These are phyloP conservation scores for Suillus spraguei DNA, from an alignment of 768 basidiomycete genomes.

Conservation along the genomic window DNA sequence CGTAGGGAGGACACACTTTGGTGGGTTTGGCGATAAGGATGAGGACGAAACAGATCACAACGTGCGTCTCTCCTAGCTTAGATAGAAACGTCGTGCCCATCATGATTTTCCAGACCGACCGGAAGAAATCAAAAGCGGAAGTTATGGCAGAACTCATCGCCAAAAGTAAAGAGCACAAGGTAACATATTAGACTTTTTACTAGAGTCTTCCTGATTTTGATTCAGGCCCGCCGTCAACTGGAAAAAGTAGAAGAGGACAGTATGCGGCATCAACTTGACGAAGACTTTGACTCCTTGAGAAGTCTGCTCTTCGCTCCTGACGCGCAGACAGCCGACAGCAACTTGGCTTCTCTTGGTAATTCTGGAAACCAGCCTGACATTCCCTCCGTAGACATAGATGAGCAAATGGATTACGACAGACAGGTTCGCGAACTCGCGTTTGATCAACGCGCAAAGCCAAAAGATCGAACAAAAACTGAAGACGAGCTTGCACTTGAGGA, in stretches of 20 bases:
- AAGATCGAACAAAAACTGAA: constrained; percentile 94
- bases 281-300: constrained; percentile 81
- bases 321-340: constrained; percentile 44
- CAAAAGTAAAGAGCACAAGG: constrained; percentile 96
- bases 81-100: constrained; percentile 6
- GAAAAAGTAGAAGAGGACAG: constrained; percentile 85
- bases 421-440: constrained; percentile 91
- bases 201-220: constrained; percentile 1
- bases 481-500: constrained; percentile 91
- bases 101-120: constrained; percentile 56
- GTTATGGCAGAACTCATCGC: constrained; percentile 98
- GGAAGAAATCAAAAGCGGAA: constrained; percentile 92
- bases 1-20: constrained; percentile 78
- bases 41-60: constrained; percentile 54
- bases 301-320: constrained; percentile 66
- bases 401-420: constrained; percentile 83
- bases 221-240: constrained; percentile 82
- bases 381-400: constrained; percentile 27
- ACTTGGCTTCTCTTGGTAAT: constrained; percentile 37
- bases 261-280: constrained; percentile 85
- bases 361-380: neutral
- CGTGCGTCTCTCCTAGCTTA: constrained; percentile 35
- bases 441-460: constrained; percentile 91
- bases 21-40: constrained; percentile 79
- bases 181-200: constrained; percentile 29